These are phyloP conservation scores for Trichopus zeylanicus DNA, from an alignment of 116 monocot genomes.

Conservation along the genomic window DNA sequence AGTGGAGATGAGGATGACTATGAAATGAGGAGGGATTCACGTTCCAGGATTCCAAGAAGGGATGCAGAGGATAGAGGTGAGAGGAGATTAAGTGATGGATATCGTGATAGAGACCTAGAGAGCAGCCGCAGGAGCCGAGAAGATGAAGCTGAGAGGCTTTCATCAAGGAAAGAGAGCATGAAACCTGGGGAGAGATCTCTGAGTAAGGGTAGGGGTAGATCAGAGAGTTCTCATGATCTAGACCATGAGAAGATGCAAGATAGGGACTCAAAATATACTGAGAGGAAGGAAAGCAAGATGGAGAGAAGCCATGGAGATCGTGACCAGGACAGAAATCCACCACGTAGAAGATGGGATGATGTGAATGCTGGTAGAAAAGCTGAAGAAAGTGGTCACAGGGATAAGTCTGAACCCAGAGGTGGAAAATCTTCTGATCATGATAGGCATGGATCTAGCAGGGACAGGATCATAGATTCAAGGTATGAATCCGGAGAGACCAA, in stretches of 20 bases:
- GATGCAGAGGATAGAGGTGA: slow-evolving; percentile 40
- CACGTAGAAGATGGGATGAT: slow-evolving; percentile 51
- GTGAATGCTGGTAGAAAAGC: slow-evolving; percentile 26
- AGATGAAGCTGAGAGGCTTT: slow-evolving; percentile 32
- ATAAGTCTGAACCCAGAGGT: slow-evolving; percentile 36
- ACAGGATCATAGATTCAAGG: slow-evolving; percentile 17
- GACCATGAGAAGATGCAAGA: slow-evolving; percentile 40
- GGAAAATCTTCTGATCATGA: slow-evolving; percentile 23
- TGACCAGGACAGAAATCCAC: slow-evolving; percentile 35
- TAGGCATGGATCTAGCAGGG: slow-evolving; percentile 24
- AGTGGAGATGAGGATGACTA: slow-evolving; percentile 63
- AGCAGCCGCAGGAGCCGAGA: slow-evolving; percentile 32
- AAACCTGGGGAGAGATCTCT: slow-evolving; percentile 31
- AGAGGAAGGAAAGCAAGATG: slow-evolving; percentile 46
- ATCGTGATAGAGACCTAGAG: slow-evolving; percentile 41
- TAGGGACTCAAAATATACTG: slow-evolving; percentile 38
- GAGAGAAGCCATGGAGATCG: slow-evolving; percentile 50
- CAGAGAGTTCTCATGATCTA: slow-evolving; percentile 28
- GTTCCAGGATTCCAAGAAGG: slow-evolving; percentile 47
- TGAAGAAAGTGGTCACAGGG: slow-evolving; percentile 28
- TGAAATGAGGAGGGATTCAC: slow-evolving; percentile 31
- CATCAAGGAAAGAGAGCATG: slow-evolving; percentile 26
- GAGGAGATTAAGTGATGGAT: slow-evolving; percentile 32
- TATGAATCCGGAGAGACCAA: slow-evolving; percentile 30
- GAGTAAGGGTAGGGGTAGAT: slow-evolving; percentile 23